Evolutionary conservation across 768 basidiomycete genomes (phyloP).

Genomic region (Phylloporus scabripes): DNA sequence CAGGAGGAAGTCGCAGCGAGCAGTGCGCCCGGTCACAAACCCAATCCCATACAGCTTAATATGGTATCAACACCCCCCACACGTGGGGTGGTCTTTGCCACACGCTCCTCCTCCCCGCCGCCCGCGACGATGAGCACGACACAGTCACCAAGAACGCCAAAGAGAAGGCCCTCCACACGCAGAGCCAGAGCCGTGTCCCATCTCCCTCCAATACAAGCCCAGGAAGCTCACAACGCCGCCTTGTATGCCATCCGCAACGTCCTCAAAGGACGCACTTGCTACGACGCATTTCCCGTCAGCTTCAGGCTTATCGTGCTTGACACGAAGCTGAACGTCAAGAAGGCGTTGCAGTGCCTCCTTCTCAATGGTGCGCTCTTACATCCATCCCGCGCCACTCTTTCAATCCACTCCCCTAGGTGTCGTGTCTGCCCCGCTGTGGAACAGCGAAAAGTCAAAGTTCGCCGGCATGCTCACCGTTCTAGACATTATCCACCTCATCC

Average conservation of each 20-base stretch:
- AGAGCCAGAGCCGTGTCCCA: constrained; percentile 55
- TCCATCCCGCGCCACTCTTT: neutral
- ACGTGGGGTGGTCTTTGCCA: constrained; percentile 7
- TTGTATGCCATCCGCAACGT: constrained; percentile 69
- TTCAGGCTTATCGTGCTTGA: constrained; percentile 97
- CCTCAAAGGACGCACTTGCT: constrained; percentile 80
- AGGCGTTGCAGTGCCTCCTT: constrained; percentile 82
- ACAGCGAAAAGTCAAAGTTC: constrained; percentile 88
- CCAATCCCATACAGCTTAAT: constrained; percentile 9
- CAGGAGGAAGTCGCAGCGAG: neutral
- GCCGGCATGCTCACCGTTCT: constrained; percentile 99
- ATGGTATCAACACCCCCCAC: constrained; percentile 14
- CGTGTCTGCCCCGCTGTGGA: constrained; percentile 97
- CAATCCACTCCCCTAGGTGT: constrained; percentile 54
- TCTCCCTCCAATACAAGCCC: constrained; percentile 44
- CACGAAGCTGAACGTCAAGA: constrained; percentile 92
- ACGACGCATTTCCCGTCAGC: constrained; percentile 96
- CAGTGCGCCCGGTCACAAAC: constrained; percentile 8
- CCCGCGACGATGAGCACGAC: constrained; percentile 37
- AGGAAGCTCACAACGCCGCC: constrained; percentile 66
- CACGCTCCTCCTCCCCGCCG: constrained; percentile 1
- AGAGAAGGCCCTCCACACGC: constrained; percentile 51
- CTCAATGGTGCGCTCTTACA: constrained; percentile 54
- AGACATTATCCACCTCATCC: constrained; percentile 98
- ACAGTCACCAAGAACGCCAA: constrained; percentile 45